Percentiles rank a stretch among this genome's conserved stretches.
Conservation (phyloP, 2,329 filamentous ascomycete species). For the Paramyrothecium sp. region DNA sequence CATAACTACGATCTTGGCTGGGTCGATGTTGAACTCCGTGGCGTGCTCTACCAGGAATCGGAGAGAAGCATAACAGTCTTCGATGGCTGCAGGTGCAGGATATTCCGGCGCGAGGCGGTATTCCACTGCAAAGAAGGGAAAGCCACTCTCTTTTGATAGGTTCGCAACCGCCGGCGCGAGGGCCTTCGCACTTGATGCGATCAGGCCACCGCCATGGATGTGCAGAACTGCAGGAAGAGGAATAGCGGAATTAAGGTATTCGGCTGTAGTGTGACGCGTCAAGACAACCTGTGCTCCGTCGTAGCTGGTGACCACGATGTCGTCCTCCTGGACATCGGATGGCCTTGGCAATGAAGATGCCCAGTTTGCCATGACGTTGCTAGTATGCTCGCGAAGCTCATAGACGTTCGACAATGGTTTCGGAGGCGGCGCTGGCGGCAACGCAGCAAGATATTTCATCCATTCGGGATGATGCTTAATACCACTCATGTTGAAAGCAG, state of each 20-base stretch:
- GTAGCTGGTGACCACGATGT: slow-evolving; percentile 11
- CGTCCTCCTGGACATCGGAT: slow-evolving; percentile 5
- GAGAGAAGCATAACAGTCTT: slow-evolving; percentile 33
- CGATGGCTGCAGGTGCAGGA: slow-evolving; percentile 28
- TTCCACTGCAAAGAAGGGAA: slow-evolving; percentile 35
- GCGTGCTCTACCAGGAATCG: slow-evolving; percentile 21
- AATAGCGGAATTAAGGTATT: not conserved
- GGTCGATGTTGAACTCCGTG: slow-evolving; percentile 14
- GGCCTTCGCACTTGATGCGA: slow-evolving; percentile 25
- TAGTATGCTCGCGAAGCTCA: slow-evolving; percentile 7
- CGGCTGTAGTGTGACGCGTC: slow-evolving; percentile 10
- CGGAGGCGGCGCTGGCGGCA: not conserved
- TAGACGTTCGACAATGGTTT: slow-evolving; percentile 3
- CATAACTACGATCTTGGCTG: slow-evolving; percentile 14
- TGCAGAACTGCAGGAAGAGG: slow-evolving; percentile 28
- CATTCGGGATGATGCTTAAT: slow-evolving; percentile 9
- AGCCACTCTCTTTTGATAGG: slow-evolving; percentile 20
- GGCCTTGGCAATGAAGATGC: not conserved
- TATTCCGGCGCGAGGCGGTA: slow-evolving; percentile 43
- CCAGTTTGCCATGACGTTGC: slow-evolving; percentile 1
- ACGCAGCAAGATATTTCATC: slow-evolving; percentile 1
- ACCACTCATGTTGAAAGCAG: not conserved
- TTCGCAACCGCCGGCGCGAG: slow-evolving; percentile 18
- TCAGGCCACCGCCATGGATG: slow-evolving; percentile 39
- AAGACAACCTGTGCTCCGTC: slow-evolving; percentile 14